Evolutionary conservation across 208 protist genomes (phyloP).

Genomic region (Pavlovales sp.): DNA sequence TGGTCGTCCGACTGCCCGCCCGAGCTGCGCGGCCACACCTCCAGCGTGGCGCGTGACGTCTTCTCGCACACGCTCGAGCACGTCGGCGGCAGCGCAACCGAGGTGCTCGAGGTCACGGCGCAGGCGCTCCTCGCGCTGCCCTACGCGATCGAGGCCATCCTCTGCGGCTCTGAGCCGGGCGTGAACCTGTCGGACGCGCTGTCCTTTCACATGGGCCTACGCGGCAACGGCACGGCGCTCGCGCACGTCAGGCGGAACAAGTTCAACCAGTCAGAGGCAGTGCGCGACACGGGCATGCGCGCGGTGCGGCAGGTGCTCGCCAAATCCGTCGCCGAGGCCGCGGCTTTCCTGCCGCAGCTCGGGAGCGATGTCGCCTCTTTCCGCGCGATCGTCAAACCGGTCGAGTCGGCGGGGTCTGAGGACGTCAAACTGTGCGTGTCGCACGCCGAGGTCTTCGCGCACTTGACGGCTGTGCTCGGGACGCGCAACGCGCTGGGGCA

Average conservation of each 20-base stretch:
- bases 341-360: not conserved
- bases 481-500: conserved; percentile 27
- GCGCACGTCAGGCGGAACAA: conserved; percentile 7
- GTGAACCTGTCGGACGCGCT: not conserved
- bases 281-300: not conserved
- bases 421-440: conserved; percentile 18
- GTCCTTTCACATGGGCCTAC: not conserved
- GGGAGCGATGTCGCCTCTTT: not conserved
- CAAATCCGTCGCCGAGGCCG: not conserved
- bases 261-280: not conserved
- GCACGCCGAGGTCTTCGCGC: not conserved
- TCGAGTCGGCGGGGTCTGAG: conserved; percentile 28
- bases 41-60: not conserved
- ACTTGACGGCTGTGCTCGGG: not conserved
- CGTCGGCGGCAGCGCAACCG: not conserved
- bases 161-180: conserved; percentile 1
- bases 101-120: not conserved
- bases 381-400: conserved; percentile 26
- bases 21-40: not conserved
- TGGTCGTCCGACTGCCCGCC: not conserved
- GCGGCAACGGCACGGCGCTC: not conserved
- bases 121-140: not conserved
- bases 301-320: not conserved
- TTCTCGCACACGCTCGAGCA: not conserved
- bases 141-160: not conserved